Evolutionary conservation across 2,329 filamentous ascomycete species (phyloP), one percentile per base, ranked within the genome.

Genomic region (Fusarium armeniacum): DNA sequence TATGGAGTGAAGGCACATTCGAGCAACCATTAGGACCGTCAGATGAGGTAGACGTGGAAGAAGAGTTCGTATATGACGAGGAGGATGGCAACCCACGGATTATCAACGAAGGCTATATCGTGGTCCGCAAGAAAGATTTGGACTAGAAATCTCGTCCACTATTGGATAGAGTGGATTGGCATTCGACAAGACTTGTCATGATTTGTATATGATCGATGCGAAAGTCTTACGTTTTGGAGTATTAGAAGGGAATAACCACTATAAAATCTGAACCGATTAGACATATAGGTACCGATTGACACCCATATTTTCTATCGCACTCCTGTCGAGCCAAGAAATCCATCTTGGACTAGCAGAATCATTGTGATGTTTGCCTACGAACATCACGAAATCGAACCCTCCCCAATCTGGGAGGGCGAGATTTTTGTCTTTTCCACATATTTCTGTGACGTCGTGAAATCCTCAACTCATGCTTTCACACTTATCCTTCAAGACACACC

Each of bases 51-150:
- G 33, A 30, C 46, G n/a, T 46, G 32, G 43, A 59, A 10, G 64
- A 66, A 12, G 55, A 62, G 26, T 22, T 47, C 15, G n/a, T 78
- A 77, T 83, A 83, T 35, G 84, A 85, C 18, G 86, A 88, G 76
- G 86, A 89, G 73, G 73, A 72, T 2, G 85, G 83, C 0, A 81
- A 83, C 44, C 82, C 83, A 11, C 76, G 76, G 4, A 75, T 81
- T 4, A 77, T 89, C 33, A 83, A 81, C 57, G 81, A 83, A 64
- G 86, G 86, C 0, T 88, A 88, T 50, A 81, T 88, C 20, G 80
- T 88, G 4, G 85, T 89, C 5, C 78, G 86, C 32, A 81, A 52
- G 49, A 52, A 52, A 40, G 49, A 52, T 28, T 30, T 52, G 24
- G 35, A 52, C 24, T 52, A 30, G n/a, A 30, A 30, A 6, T 36